phyloP scores from a whole-genome alignment of 768 basidiomycete genomes.

The Macrolepiota albuminosa region DNA sequence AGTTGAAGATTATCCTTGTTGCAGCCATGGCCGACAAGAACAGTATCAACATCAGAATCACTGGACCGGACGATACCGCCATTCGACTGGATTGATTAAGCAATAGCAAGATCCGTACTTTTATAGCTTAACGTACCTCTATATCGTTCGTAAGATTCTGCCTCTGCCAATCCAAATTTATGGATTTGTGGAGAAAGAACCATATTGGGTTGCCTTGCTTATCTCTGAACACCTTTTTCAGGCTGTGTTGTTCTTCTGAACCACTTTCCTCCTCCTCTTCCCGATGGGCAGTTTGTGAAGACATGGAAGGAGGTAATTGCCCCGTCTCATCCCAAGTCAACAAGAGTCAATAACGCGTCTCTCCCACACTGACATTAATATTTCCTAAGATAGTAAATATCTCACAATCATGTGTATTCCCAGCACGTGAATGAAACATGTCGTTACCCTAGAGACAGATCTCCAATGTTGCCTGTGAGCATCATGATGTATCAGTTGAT shows the following conservation, averaged over 20 bases:
- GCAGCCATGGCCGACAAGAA: constrained; percentile 18
- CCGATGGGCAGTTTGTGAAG: neutral
- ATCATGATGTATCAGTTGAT: too few species aligned
- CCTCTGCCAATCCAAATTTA: constrained; percentile 17
- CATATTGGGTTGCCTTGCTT: constrained; percentile 21
- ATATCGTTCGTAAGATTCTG: constrained; percentile 24
- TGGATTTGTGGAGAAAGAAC: constrained; percentile 31
- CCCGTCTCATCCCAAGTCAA: neutral
- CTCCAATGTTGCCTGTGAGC: too few species aligned
- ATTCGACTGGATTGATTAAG: constrained; percentile 7
- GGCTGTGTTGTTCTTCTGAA: neutral
- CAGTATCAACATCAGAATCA: constrained; percentile 16
- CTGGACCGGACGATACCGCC: constrained; percentile 17
- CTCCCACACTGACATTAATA: too few species aligned
- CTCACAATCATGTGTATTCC: too few species aligned
- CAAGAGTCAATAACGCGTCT: neutral
- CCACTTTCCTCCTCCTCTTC: constrained; percentile 10
- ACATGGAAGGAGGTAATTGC: neutral
- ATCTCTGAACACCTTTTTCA: constrained; percentile 17
- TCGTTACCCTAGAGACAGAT: too few species aligned
- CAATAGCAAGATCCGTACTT: neutral
- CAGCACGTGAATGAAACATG: too few species aligned
- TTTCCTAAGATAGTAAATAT: too few species aligned
- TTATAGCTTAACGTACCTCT: constrained; percentile 21
- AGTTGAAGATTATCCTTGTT: constrained; percentile 11